These are phyloP conservation scores for Canna indica DNA, from an alignment of 176 grass and related monocot species.

Conservation along the genomic window DNA sequence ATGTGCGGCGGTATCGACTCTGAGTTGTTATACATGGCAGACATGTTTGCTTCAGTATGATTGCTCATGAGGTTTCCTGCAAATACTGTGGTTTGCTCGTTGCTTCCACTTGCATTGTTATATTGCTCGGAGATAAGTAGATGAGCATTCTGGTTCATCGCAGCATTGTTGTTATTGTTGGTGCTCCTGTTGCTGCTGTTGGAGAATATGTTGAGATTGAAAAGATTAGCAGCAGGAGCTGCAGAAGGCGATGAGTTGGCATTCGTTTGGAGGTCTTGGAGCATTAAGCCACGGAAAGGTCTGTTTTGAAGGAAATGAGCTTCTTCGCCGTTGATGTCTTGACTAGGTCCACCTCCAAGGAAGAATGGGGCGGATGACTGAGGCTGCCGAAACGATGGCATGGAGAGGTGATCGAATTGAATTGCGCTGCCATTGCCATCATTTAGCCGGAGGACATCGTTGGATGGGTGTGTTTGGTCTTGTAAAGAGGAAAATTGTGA, in stretches of 20 bases:
- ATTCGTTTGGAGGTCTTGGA: constrained; percentile 14
- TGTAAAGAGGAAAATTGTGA: constrained; percentile 8
- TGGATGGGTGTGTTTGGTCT: background rate
- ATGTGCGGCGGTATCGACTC: background rate
- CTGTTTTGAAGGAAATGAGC: constrained; percentile 6
- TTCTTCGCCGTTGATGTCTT: too few species aligned
- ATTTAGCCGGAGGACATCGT: constrained; percentile 10
- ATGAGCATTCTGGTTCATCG: background rate
- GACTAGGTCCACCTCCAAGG: constrained; percentile 2
- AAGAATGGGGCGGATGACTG: constrained; percentile 1
- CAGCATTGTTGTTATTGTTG: background rate
- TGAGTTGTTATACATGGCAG: constrained; percentile 2
- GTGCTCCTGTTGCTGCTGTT: background rate
- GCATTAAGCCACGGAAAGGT: constrained; percentile 15
- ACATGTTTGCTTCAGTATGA: background rate
- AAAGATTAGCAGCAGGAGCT: constrained; percentile 1
- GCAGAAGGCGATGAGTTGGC: background rate
- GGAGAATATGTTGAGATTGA: constrained; percentile 13
- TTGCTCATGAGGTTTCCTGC: constrained; percentile 7
- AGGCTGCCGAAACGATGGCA: background rate
- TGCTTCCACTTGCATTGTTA: background rate
- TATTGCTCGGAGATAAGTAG: constrained; percentile 5
- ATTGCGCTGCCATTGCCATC: background rate
- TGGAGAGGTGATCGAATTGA: constrained; percentile 6
- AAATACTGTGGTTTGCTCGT: background rate